A percentile compares a stretch with the other conserved stretches of the same genome.
phyloP scores from a whole-genome alignment of 179 eudicot species.

The Gypsophila paniculata region DNA sequence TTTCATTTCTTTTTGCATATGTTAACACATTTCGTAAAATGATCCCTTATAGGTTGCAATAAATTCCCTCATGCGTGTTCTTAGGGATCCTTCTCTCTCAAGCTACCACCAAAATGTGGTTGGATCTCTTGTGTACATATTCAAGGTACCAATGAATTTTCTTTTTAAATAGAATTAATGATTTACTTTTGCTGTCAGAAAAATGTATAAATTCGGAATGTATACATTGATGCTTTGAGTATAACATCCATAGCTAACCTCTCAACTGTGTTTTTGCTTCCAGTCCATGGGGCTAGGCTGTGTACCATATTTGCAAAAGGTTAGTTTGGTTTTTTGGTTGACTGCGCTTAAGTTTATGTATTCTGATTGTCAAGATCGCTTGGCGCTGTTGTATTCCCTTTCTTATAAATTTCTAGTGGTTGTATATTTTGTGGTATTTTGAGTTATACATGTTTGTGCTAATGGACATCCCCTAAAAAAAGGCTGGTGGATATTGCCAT shows the following conservation, averaged over 20 bases:
- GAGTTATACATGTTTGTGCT: no score
- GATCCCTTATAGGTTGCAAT: slow-evolving; percentile 77
- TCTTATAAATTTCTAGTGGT: background rate
- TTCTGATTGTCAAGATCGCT: background rate
- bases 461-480: no score
- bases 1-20: background rate
- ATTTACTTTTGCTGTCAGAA: background rate
- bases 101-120: slow-evolving; percentile 96
- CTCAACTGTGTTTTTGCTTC: no score
- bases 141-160: slow-evolving; percentile 53
- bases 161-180: background rate
- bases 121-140: slow-evolving; percentile 90
- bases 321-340: slow-evolving; percentile 32
- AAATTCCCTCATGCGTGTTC: slow-evolving; percentile 94
- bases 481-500: background rate
- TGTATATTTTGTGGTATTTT: background rate
- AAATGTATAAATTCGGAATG: background rate
- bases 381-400: background rate
- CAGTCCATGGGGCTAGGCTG: slow-evolving; percentile 99
- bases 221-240: background rate
- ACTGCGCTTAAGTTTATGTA: slow-evolving; percentile 11
- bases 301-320: slow-evolving; percentile 96
- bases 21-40: slow-evolving; percentile 6
- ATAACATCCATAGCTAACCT: background rate
- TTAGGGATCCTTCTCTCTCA: slow-evolving; percentile 91